Evolutionary conservation across 2,329 filamentous ascomycete genomes (phyloP).

Genomic region (Trichoderma polysporum): DNA sequence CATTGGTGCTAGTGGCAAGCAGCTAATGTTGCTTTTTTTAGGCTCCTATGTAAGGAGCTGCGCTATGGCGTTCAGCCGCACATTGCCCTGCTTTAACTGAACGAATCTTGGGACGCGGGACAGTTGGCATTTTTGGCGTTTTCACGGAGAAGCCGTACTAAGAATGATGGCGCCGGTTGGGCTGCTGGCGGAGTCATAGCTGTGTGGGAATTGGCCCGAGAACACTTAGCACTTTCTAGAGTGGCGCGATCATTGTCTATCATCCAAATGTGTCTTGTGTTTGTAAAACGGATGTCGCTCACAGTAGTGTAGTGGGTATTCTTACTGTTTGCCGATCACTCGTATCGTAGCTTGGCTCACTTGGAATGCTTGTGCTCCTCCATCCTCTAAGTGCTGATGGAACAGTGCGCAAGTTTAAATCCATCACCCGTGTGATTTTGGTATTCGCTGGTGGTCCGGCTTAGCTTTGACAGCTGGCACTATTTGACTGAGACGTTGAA

Average conservation of each 20-base stretch:
- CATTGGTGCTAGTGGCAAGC: background rate
- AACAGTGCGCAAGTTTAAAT: background rate
- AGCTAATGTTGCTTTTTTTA: conserved; percentile 19
- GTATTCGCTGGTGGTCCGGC: background rate
- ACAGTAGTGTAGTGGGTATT: background rate
- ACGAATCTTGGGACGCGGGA: conserved; percentile 8
- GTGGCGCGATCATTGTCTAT: background rate
- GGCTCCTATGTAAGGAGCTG: background rate
- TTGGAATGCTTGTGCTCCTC: background rate
- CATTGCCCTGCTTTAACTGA: background rate
- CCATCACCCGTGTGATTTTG: background rate
- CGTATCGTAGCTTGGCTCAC: background rate
- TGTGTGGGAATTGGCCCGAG: background rate
- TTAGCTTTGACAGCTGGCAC: conserved; percentile 5
- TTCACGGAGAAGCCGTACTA: background rate
- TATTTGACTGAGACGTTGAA: background rate
- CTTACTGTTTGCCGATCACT: conserved; percentile 10
- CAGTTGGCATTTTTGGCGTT: conserved; percentile 6
- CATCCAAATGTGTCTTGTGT: background rate
- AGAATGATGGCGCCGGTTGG: background rate
- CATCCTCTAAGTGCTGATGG: background rate
- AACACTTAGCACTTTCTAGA: background rate
- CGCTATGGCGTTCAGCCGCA: conserved; percentile 15
- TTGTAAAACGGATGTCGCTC: background rate
- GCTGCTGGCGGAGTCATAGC: background rate